Evolutionary conservation across 2,329 filamentous ascomycete genomes (phyloP), one percentile per base, ranked within the genome.

Genomic region (Calycina marina): DNA sequence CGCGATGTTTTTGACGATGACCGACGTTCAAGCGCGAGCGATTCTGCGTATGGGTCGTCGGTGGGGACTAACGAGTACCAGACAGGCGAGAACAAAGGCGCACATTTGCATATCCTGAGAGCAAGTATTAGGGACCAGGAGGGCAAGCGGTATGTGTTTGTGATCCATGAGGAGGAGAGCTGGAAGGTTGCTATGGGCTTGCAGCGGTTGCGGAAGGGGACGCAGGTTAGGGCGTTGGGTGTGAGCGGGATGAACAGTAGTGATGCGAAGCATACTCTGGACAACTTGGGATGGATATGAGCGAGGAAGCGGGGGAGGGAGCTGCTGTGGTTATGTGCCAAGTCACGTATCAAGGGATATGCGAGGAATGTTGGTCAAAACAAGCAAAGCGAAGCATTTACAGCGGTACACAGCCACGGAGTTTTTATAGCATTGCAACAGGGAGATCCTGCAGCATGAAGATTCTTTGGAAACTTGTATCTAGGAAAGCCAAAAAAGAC

Each of bases 161-260:
- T 79, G 6, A 56, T 79, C 18, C 60, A 63, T 25, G 72, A 78
- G 48, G 64, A 71, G 39, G 74, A 80, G 51, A 65, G 65, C 16
- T 79, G 75, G 75, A 80, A 80, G 62, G 58, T 80, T 14, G 62
- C 70, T 1, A 58, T 68, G 20, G 73, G 70, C 2, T 49, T 80
- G 43, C 69, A 75, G 50, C 62, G 67, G 27, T 53, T 80, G 44
- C 58, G 72, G 32, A 63, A 64, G 33, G 73, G 74, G 4, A 67
- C 65, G 3, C 71, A 75, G 50, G 68, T 67, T 18, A 60, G 70
- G 32, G 64, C 69, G 36, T 56, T 78, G 28, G 69, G 68, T 4
- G 63, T 78, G 18, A 62, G 66, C 35, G 61, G 63, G 27, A 65
- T 78, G 58, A 57, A 62, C 29, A 54, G 58, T 8, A 46, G 57